These are phyloP conservation scores for Leishmania mexicana DNA, from an alignment of 208 protist genomes.

Conservation along the genomic window DNA sequence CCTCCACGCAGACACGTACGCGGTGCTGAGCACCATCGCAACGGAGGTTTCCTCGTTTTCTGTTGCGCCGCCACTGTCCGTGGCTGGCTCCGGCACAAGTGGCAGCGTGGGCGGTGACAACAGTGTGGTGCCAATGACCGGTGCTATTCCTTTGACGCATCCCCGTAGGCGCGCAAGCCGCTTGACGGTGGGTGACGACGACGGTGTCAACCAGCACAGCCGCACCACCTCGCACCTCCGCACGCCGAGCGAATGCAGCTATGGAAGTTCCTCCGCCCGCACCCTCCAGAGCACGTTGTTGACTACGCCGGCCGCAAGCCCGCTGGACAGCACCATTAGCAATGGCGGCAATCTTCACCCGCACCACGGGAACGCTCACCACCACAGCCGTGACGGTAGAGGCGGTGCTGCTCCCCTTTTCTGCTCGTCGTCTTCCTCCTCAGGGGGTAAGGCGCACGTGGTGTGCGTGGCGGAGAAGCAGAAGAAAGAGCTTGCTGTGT, in stretches of 20 bases:
- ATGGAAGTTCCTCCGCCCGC: constrained; percentile 9
- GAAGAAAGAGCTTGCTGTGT: constrained; percentile 31
- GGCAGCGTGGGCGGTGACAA: neutral
- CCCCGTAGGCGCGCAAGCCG: neutral
- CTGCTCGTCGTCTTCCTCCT: neutral
- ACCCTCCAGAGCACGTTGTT: constrained; percentile 8
- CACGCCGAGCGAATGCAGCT: constrained; percentile 26
- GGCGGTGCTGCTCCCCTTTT: neutral
- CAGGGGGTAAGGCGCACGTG: constrained; percentile 8
- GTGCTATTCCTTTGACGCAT: neutral
- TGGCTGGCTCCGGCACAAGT: neutral
- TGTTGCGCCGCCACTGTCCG: constrained; percentile 14
- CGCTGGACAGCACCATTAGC: neutral
- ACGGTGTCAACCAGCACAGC: constrained; percentile 7
- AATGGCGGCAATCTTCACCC: neutral
- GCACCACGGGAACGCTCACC: neutral
- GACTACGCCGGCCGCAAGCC: neutral
- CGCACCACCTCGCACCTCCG: constrained; percentile 15
- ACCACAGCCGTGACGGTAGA: neutral
- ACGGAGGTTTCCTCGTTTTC: constrained; percentile 25
- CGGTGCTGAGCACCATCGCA: constrained; percentile 24
- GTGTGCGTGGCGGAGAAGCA: constrained; percentile 30
- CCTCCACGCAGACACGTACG: constrained; percentile 30
- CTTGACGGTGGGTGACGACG: neutral
- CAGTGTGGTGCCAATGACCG: neutral